Base-by-base conservation (phyloP, 2,329 filamentous ascomycete species). In the Botrytis cinerea region DNA sequence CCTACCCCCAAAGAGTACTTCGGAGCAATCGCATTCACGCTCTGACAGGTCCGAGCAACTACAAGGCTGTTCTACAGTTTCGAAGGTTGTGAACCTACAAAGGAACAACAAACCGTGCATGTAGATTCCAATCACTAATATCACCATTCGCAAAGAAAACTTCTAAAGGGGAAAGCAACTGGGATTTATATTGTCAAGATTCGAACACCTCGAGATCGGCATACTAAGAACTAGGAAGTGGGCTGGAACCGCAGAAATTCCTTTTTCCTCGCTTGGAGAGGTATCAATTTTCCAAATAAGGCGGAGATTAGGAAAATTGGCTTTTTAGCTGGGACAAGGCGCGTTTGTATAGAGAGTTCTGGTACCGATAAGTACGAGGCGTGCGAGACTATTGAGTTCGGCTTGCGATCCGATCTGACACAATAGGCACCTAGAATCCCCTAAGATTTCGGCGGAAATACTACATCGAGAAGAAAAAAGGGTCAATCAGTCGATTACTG, bases 271-370 rank as follows among this genome's bases (percentile, higher is more conserved):
- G 71, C 63, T 66, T 43, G 43, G 59, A 63, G 54, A 62, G 48
- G 69, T 63, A n/a, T 54, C 14, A 35, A 66, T 35, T 35, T 57
- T 57, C 51, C 51, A 46, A 68, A 68, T 45, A 54, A 57, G 51
- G 66, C 71, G 71, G 71, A 73, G 66, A 73, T 73, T 73, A 32
- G 45, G 63, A 51, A 62, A 51, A 57, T 51, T 61, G 63, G 66
- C 71, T 73, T 35, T 45, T 73, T 25, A 62, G 45, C 38, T 69
- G 71, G 70, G 71, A 72, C 46, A 72, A 70, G 45, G 59, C 60
- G 32, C 35, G 45, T 71, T 64, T 48, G 32, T n/a, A 8, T 67
- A 51, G 32, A 64, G 63, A 67, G 45, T 67, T 51, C 25, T 67
- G 46, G 32, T 40, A 28, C 35, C 35, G 35, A 40, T n/a, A 61